Evolutionary conservation across 1,284 basidiomycete species (phyloP), one percentile per base, ranked within the genome.

Genomic region (Gymnopus androsaceus): DNA sequence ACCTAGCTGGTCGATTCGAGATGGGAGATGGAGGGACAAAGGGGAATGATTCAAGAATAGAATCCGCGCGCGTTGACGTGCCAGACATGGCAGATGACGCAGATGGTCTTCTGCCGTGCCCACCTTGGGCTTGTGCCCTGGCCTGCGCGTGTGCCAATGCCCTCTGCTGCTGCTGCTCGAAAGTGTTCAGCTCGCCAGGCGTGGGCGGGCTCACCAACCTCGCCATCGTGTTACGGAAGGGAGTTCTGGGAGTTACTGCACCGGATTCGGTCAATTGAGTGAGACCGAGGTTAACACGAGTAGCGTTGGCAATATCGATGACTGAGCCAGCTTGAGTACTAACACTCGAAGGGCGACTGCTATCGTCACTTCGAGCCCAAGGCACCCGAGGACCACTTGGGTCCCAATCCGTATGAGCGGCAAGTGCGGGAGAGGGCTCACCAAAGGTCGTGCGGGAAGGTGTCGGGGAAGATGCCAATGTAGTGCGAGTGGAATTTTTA

Each of bases 1-100:
- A 84, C 60, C 88, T 79, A 61, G 84, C 74, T 9, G 89, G 90
- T 47, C 86, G 77, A 63, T 88, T 82, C 15, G 88, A 89, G 59
- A 92, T 91, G 5, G 90, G 90, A 3, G 87, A 90, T 0, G 90
- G 90, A 21, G 90, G 90, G 7, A 92, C 89, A 67, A 92, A 92
- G 40, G 88, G 88, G 78, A 92, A 92, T 23, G 82, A 85, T 69
- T 90, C 89, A 21, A 92, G 77, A 59, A 92, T 89, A 1, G 90
- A 91, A 67, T 92, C 90, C 37, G 87, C 85, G 55, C 80, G 77
- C 3, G 83, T 83, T 21, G 86, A 85, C n/a, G 84, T 75, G 11
- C 83, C 81, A 33, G 84, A 84, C 55, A 87, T 69, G 51, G 83
- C 79, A 25, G 87, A 88, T 12, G 83, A 80, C 58, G 78, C 78